phyloP scores from a whole-genome alignment of 2,329 filamentous ascomycete genomes.

The Ceratocystis harringtonii region DNA sequence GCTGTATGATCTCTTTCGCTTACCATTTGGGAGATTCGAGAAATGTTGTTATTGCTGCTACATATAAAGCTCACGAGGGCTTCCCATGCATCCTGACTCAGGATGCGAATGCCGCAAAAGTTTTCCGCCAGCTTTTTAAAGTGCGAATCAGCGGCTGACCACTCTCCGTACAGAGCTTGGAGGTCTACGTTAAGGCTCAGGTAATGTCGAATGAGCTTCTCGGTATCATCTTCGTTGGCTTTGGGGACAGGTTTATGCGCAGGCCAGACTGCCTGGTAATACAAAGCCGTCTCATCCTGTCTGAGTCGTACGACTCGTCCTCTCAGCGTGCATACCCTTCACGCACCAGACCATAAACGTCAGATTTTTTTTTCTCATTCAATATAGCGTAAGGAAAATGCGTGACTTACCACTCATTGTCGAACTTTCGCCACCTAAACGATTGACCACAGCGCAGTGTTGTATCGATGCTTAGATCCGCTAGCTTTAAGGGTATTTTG shows the following conservation, averaged over 20 bases:
- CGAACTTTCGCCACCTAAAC: constrained; percentile 82
- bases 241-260: constrained; percentile 16
- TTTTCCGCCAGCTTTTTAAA: constrained; percentile 75
- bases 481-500: constrained; percentile 65
- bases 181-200: constrained; percentile 75
- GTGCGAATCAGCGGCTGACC: constrained; percentile 73
- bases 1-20: constrained; percentile 9
- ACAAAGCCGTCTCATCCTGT: constrained; percentile 63
- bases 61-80: constrained; percentile 89
- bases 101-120: constrained; percentile 81
- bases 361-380: neutral
- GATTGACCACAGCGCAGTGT: constrained; percentile 91
- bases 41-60: constrained; percentile 97
- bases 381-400: neutral
- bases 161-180: constrained; percentile 62
- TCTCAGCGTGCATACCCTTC: constrained; percentile 64
- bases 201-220: constrained; percentile 64
- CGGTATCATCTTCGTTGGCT: constrained; percentile 45
- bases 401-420: constrained; percentile 58
- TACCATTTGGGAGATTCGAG: constrained; percentile 89
- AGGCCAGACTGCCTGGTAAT: constrained; percentile 61
- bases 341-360: constrained; percentile 5
- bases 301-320: constrained; percentile 73
- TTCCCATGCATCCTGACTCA: constrained; percentile 94
- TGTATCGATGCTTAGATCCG: constrained; percentile 86